These are phyloP conservation scores for Euphorbia schlechtendalii DNA, from an alignment of 441 rosid species.

Conservation along the genomic window DNA sequence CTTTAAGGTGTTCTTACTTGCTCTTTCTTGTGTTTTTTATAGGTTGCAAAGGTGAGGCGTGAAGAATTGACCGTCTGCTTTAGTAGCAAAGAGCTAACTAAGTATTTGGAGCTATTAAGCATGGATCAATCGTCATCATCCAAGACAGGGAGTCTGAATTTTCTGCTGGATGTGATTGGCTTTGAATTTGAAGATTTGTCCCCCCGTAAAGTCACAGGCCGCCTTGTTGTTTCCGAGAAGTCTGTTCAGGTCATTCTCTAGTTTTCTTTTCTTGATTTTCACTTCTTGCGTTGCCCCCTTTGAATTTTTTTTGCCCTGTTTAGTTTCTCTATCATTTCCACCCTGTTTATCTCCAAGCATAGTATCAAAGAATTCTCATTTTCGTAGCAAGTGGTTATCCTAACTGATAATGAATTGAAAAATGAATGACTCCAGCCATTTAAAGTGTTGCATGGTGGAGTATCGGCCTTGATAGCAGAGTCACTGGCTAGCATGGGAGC, in stretches of 20 bases:
- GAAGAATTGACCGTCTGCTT: neutral
- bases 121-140: slow-evolving; percentile 11
- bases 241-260: slow-evolving; percentile 47
- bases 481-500: slow-evolving; percentile 86
- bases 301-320: neutral
- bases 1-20: neutral
- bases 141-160: slow-evolving; percentile 40
- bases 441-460: slow-evolving; percentile 90
- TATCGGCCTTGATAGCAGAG: slow-evolving; percentile 83
- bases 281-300: neutral
- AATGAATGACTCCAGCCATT: slow-evolving; percentile 46
- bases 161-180: slow-evolving; percentile 41
- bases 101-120: neutral
- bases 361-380: neutral
- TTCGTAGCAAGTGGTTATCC: too few relatives aligned
- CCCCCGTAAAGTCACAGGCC: slow-evolving; percentile 53
- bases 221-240: slow-evolving; percentile 42
- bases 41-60: neutral
- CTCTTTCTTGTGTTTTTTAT: neutral
- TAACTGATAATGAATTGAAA: neutral
- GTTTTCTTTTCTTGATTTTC: neutral
- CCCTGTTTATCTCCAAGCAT: neutral
- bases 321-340: neutral
- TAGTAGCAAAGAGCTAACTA: neutral
- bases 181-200: slow-evolving; percentile 54